Evolutionary conservation across 1,284 basidiomycete species (phyloP).

Genomic region (Ustilago bromivora): DNA sequence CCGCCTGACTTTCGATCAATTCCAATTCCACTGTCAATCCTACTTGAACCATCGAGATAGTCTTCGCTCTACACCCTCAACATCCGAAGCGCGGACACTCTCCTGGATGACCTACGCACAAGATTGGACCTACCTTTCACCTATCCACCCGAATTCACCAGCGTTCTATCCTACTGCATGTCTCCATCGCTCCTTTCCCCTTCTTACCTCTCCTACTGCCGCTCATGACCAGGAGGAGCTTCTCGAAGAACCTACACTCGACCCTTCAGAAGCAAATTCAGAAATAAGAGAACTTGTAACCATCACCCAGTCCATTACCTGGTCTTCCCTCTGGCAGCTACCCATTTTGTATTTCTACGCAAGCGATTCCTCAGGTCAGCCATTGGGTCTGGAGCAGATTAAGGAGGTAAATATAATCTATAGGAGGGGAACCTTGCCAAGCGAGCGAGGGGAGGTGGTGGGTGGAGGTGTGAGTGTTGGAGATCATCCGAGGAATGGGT

Average conservation of each 20-base stretch:
- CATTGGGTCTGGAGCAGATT: slow-evolving; percentile 11
- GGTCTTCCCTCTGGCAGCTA: slow-evolving; percentile 21
- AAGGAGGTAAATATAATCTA: background rate
- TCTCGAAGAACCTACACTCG: background rate
- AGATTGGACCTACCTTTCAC: slow-evolving; percentile 11
- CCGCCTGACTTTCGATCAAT: slow-evolving; percentile 10
- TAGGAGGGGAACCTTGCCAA: background rate
- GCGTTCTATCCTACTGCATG: slow-evolving; percentile 15
- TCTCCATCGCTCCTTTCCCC: slow-evolving; percentile 11
- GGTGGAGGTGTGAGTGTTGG: slow-evolving; percentile 21
- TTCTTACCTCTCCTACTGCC: background rate
- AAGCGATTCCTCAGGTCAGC: background rate
- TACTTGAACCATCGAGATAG: slow-evolving; percentile 17
- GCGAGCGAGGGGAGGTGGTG: background rate
- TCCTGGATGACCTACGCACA: slow-evolving; percentile 30
- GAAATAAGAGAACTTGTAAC: background rate
- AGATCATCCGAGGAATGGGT: slow-evolving; percentile 24
- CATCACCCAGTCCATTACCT: slow-evolving; percentile 24
- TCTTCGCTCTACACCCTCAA: background rate
- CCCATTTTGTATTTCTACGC: slow-evolving; percentile 40
- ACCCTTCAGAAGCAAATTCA: background rate
- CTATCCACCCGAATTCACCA: background rate
- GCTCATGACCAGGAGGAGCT: background rate
- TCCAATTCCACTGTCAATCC: background rate
- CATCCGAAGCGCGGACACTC: background rate